Evolutionary conservation across 176 grass and related monocot genomes (phyloP).

Genomic region (Carex littledalei): DNA sequence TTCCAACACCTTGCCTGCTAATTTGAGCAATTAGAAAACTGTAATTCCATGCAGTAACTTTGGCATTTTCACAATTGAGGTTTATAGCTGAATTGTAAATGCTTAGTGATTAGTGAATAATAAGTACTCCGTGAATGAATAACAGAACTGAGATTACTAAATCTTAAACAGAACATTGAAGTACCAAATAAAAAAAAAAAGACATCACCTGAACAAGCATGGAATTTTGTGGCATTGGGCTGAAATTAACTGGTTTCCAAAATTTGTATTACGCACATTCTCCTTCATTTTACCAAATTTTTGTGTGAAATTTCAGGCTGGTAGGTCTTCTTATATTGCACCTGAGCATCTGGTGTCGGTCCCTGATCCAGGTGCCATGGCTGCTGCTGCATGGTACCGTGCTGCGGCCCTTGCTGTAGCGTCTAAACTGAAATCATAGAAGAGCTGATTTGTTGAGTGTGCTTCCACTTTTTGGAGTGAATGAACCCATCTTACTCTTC

Average conservation of each 20-base stretch:
- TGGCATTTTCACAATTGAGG: not conserved
- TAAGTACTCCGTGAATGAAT: not conserved
- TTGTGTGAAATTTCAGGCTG: slow-evolving; percentile 54
- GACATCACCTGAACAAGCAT: not conserved
- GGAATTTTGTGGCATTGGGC: not conserved
- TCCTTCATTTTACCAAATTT: not conserved
- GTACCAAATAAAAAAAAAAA: not conserved
- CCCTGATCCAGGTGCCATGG: slow-evolving; percentile 94
- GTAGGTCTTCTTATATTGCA: slow-evolving; percentile 73
- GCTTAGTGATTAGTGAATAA: not conserved
- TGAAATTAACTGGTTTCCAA: not conserved
- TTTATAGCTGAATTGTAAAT: not conserved
- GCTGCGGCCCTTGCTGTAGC: slow-evolving; percentile 55
- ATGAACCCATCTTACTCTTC: slow-evolving; percentile 3
- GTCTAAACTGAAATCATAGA: slow-evolving; percentile 34
- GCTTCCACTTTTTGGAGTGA: slow-evolving; percentile 11
- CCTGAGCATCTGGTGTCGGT: slow-evolving; percentile 51
- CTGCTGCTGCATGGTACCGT: slow-evolving; percentile 75
- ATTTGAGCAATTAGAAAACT: not conserved
- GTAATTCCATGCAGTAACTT: not conserved
- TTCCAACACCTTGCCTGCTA: slow-evolving; percentile 5
- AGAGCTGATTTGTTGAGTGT: slow-evolving; percentile 26
- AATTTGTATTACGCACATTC: not conserved
- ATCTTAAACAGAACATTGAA: not conserved
- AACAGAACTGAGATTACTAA: not conserved